Base-by-base conservation (phyloP, 306 rosid genomes). In the Mimosa bimucronata region DNA sequence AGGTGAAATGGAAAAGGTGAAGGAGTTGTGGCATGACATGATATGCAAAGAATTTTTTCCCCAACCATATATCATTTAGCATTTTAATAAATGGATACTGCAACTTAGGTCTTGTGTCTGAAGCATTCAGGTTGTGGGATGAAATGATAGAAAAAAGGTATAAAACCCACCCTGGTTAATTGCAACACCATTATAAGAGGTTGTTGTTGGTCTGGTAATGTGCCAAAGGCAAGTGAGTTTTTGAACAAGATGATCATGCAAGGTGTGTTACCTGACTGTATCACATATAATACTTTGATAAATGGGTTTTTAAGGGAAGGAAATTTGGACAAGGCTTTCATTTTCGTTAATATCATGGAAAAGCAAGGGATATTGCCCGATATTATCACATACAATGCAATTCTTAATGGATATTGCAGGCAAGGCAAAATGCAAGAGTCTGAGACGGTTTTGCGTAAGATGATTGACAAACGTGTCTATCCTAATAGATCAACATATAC, bases 151-250 rank as follows among this genome's bases (percentile, higher is more conserved):
- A 92, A 76, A 88, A n/a, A 83, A 68, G 93, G 94, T 64, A 77
- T 91, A 82, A 86, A 81, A 44, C 96, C 98, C 58, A 85, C 92
- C 37, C 28, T 89, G 29, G 86, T 91, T 60, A 90, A 91, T 73
- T 95, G 91, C 87, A 92, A 95, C 83, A 88, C 91, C 70, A 78
- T 92, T 55, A 74, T 95, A 62, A 95, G 91, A 83, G 98, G 98
- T 74, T 85, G 85, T 75, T 87, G 93, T 83, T 87, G 96, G 37
- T 86, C 92, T 18, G 92, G 92, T 50, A 73, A 88, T 64, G 70
- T 86, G 77, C 77, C 79, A 4, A 87, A 89, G 86, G 98, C 92
- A 2, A 81, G 78, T 80, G 85, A 85, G 55, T 92, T 89, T 81
- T 80, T 90, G 82, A 81, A 72, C 71, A 88, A 88, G 86, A 92